Percentiles rank a stretch among this genome's conserved stretches.
Conservation (phyloP, 441 rosid species). For the Gossypium davidsonii region DNA sequence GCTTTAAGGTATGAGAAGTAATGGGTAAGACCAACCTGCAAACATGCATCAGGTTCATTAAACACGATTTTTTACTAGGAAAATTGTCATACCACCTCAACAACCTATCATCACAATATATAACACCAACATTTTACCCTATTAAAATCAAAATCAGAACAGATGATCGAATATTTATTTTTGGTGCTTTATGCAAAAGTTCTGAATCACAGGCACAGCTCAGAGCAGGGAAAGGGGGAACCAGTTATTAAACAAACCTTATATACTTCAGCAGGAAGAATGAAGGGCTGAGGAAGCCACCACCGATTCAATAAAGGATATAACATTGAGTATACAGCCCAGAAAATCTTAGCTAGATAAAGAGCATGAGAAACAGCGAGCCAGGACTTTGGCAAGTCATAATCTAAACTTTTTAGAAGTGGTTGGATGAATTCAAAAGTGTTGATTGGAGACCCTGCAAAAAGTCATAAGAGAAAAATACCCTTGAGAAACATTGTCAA, state of each 20-base stretch:
- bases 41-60: conserved; percentile 18
- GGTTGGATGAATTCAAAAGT: conserved; percentile 74
- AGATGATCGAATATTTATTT: neutral
- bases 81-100: conserved; percentile 7
- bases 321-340: conserved; percentile 14
- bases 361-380: conserved; percentile 54
- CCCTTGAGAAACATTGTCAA: neutral
- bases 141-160: neutral
- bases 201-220: neutral
- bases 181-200: neutral
- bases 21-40: conserved; percentile 85
- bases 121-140: neutral
- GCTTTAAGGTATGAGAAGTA: conserved; percentile 88
- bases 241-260: conserved; percentile 42
- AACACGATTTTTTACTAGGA: neutral
- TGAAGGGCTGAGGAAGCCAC: conserved; percentile 87
- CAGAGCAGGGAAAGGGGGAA: neutral
- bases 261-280: conserved; percentile 90
- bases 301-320: conserved; percentile 54
- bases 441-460: conserved; percentile 75
- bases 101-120: neutral
- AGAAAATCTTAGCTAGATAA: conserved; percentile 50
- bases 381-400: conserved; percentile 54
- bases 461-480: neutral
- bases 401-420: conserved; percentile 61